Evolutionary conservation across 139 green algal genomes (phyloP).

Genomic region (Chlorella sp.): DNA sequence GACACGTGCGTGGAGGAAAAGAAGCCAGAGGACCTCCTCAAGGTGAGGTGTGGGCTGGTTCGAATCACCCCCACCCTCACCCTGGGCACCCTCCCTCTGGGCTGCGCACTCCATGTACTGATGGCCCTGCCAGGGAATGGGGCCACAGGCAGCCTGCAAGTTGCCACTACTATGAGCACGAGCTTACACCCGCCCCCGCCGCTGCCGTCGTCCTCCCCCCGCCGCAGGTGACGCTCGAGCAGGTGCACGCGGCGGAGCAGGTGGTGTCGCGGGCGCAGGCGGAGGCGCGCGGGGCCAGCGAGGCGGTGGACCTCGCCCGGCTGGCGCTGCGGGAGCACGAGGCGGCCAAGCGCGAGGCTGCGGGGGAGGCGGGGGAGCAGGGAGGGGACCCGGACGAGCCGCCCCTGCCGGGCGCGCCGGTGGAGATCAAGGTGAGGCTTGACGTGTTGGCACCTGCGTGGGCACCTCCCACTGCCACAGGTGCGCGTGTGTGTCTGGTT

Average conservation of each 20-base stretch:
- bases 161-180: not conserved
- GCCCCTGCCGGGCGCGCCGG: slow-evolving; percentile 19
- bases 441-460: too few relatives aligned
- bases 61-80: too few relatives aligned
- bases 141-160: not conserved
- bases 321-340: slow-evolving; percentile 23
- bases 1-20: slow-evolving; percentile 48
- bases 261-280: slow-evolving; percentile 6
- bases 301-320: slow-evolving; percentile 12
- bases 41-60: not conserved
- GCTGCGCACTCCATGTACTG: not conserved
- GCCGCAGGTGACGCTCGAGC: slow-evolving; percentile 21
- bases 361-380: not conserved
- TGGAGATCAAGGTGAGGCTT: slow-evolving; percentile 35
- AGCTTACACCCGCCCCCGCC: not conserved
- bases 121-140: not conserved
- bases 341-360: not conserved
- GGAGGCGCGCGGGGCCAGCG: not conserved
- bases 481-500: too few relatives aligned
- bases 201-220: not conserved
- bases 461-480: too few relatives aligned
- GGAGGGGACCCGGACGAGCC: slow-evolving; percentile 2
- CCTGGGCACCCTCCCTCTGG: not conserved
- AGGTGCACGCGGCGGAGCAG: slow-evolving; percentile 19
- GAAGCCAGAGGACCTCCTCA: slow-evolving; percentile 26